phyloP scores from a whole-genome alignment of 805 yeast species.

The Metschnikowia colocasiae region DNA sequence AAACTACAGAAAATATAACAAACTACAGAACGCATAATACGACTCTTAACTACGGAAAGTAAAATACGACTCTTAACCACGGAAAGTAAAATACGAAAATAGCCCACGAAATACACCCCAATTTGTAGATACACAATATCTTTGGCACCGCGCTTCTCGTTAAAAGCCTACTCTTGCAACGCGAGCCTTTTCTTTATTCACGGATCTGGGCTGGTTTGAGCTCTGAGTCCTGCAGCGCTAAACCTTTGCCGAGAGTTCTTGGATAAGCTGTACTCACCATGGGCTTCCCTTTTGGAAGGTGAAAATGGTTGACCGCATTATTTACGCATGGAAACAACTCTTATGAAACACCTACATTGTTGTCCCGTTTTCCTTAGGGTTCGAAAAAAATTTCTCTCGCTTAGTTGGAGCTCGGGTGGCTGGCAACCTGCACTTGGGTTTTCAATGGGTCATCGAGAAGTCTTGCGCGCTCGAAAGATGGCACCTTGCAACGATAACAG shows the following conservation, averaged over 20 bases:
- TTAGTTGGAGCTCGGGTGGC: neutral
- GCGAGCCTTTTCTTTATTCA: neutral
- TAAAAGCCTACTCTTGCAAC: neutral
- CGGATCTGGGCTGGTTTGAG: neutral
- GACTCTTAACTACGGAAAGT: too few relatives aligned
- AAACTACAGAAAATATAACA: too few relatives aligned
- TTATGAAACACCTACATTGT: neutral
- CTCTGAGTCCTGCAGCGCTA: neutral
- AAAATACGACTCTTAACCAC: too few relatives aligned
- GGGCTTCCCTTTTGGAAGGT: neutral
- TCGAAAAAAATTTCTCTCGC: neutral
- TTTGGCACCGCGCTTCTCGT: neutral
- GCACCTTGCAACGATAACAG: neutral
- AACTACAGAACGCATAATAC: too few relatives aligned
- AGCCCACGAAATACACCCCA: too few relatives aligned
- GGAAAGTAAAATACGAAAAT: too few relatives aligned
- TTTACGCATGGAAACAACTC: neutral
- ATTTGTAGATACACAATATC: neutral
- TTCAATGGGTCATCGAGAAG: neutral
- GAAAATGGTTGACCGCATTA: neutral
- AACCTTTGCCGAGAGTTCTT: neutral
- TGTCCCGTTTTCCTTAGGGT: neutral
- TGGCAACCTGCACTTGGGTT: neutral
- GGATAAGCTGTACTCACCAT: neutral
- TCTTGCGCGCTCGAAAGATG: neutral